Base-by-base conservation (phyloP, 768 basidiomycete species). In the Pilatotrama ljubarskyi region DNA sequence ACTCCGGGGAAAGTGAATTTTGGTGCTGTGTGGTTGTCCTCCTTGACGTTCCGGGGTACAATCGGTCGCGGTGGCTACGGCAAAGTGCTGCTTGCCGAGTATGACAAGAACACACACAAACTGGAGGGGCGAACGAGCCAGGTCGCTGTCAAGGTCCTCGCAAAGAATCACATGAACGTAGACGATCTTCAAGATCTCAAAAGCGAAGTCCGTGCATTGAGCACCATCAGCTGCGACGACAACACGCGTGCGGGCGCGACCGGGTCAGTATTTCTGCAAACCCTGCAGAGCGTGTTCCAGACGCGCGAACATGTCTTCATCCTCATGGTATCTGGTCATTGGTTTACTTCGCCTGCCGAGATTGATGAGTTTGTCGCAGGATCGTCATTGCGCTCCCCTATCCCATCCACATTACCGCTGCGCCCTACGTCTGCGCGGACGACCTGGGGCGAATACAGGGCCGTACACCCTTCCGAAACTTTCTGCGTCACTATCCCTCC, bases 11-110 rank as follows among this genome's bases (percentile, higher is more conserved):
- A 9, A 6, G 46, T n/a, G 43, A 9, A 5, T 38, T 9, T 25
- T 6, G 22, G 17, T 8, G 35, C 14, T 13, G 35, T 55, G 24
- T 48, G 40, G 6, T 10, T 58, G 2, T 61, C 59, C 9, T 43
- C 48, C 25, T 38, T 62, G 25, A 11, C 10, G 8, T 52, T 64
- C 15, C 41, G 55, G 1, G 64, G 64, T 1, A 64, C 64, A 1
- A 36, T 64, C 2, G 64, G 64, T 11, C 56, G 59, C 10, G 64
- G 64, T 17, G 64, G 51, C 17, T 61, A 61, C 35, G 64, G 64
- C 52, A 64, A 64, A 29, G 64, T 64, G 6, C 55, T 64, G 4
- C 43, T 64, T 2, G 64, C 64, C 2, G 57, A 61, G 15, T 10
- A 5, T 15, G 10, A 26, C 9, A 7, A 44, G 8, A 1, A 14